Evolutionary conservation across 2,329 filamentous ascomycete genomes (phyloP).

Genomic region (Fusarium sp.): DNA sequence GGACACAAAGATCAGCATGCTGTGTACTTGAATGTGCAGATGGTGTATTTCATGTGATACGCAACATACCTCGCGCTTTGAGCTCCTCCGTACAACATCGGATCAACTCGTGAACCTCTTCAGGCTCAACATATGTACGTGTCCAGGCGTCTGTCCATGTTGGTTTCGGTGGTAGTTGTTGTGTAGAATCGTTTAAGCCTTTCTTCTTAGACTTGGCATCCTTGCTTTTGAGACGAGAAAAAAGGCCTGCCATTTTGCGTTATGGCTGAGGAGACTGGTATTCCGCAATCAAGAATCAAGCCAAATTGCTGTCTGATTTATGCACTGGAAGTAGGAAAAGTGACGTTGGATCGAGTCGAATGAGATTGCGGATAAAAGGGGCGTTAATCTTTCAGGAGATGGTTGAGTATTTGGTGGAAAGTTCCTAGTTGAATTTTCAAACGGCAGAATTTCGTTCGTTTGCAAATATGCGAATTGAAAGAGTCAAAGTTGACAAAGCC

Average conservation of each 20-base stretch:
- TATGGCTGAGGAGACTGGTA: slow-evolving; percentile 17
- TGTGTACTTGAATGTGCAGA: slow-evolving; percentile 7
- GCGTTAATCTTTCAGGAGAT: slow-evolving; percentile 27
- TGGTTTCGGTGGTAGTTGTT: slow-evolving; percentile 74
- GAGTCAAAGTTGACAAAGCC: slow-evolving; percentile 2
- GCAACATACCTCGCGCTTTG: slow-evolving; percentile 86
- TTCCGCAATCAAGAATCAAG: slow-evolving; percentile 23
- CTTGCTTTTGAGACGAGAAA: slow-evolving; percentile 79
- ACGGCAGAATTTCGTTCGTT: slow-evolving; percentile 28
- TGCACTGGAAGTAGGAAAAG: slow-evolving; percentile 28
- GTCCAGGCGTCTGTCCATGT: slow-evolving; percentile 91
- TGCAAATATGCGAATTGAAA: slow-evolving; percentile 10
- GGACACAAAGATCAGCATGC: slow-evolving; percentile 39
- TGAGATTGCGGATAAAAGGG: slow-evolving; percentile 34
- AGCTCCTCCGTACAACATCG: slow-evolving; percentile 89
- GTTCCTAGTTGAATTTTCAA: slow-evolving; percentile 32
- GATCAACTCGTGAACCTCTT: slow-evolving; percentile 91
- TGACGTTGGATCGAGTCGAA: slow-evolving; percentile 30
- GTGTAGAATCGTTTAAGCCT: slow-evolving; percentile 63
- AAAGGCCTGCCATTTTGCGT: slow-evolving; percentile 67
- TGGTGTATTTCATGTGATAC: slow-evolving; percentile 8
- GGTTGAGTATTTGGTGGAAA: slow-evolving; percentile 24
- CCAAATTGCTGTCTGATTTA: slow-evolving; percentile 18
- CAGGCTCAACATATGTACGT: slow-evolving; percentile 83
- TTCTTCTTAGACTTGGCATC: slow-evolving; percentile 78